Base-by-base conservation (phyloP, 192 early-diverging fungal genomes). In the Backusella psychrophila region DNA sequence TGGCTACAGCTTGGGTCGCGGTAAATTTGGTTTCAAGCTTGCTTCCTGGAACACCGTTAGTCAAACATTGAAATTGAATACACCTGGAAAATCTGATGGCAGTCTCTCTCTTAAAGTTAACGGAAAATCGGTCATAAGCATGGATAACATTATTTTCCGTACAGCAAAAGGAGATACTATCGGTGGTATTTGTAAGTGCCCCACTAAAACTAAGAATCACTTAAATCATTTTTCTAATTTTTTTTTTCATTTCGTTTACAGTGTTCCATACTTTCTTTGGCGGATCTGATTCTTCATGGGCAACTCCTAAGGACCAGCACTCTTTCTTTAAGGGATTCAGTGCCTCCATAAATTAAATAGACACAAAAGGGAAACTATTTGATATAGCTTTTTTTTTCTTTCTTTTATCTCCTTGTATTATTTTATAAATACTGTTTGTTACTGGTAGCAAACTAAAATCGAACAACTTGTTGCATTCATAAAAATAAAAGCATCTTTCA, bases 1-100 rank as follows among this genome's bases (percentile, higher is more conserved):
- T 73, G 89, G 89, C 19, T 77, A 69, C 29, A 87, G 86, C 23
- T 70, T 90, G 36, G 89, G 86, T 19, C 86, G 89, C 2, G 89
- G 89, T 14, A 63, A 69, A 19, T 89, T 80, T 66, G 41, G 11
- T n/a, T 90, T 85, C 72, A 71, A 71, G 69, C 72, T 80, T 15
- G 87, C 86, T 31, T 17, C 66, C 11, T 90, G 89, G 89, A 84
- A 67, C 38, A 71, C 73, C 19, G 46, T 90, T 6, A 67, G 53
- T 17, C 87, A 90, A 80, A 69, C 42, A 29, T 77, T 90, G 29
- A 21, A 49, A 6, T 41, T 79, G 33, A 83, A 83, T 59, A 80
- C 75, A 38, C 71, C 75, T 66, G 75, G 78, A 12, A 74, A 79
- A 31, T 6, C 21, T n/a, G 66, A 79, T 53, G 78, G 78, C 14